Conservation (phyloP, 495 filamentous ascomycete genomes). For the Podospora appendiculata region DNA sequence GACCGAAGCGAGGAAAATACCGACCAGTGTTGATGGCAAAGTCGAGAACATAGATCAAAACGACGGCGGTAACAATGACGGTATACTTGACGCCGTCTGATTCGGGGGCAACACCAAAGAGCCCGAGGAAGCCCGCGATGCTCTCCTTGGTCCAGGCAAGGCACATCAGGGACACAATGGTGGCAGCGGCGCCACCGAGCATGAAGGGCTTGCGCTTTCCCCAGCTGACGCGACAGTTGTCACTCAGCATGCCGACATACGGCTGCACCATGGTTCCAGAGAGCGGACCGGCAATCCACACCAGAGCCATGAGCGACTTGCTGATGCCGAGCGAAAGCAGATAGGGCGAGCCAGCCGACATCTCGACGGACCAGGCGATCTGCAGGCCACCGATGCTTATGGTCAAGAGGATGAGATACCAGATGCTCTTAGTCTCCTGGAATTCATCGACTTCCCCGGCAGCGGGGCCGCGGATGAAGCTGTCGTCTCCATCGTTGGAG, state of each 20-base stretch:
- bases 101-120: constrained; percentile 62
- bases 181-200: constrained; percentile 64
- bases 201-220: constrained; percentile 88
- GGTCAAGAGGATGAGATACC: constrained; percentile 78
- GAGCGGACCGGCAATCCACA: constrained; percentile 89
- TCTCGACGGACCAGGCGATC: constrained; percentile 89
- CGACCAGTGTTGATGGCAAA: constrained; percentile 88
- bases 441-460: constrained; percentile 33
- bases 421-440: constrained; percentile 63
- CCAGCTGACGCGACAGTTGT: constrained; percentile 72
- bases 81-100: constrained; percentile 52
- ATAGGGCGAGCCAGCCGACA: constrained; percentile 73
- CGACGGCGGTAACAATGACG: constrained; percentile 65
- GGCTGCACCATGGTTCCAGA: constrained; percentile 84
- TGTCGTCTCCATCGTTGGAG: constrained; percentile 28
- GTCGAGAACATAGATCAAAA: constrained; percentile 78
- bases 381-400: constrained; percentile 79
- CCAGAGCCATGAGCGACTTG: constrained; percentile 86
- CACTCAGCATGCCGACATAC: constrained; percentile 86
- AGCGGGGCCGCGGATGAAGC: constrained; percentile 25
- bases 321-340: constrained; percentile 73
- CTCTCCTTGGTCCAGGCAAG: constrained; percentile 80
- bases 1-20: constrained; percentile 4
- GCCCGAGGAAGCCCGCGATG: constrained; percentile 55
- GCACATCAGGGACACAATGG: constrained; percentile 61